Conservation (phyloP, 129 eudicot species). For the Flaveria bidentis region DNA sequence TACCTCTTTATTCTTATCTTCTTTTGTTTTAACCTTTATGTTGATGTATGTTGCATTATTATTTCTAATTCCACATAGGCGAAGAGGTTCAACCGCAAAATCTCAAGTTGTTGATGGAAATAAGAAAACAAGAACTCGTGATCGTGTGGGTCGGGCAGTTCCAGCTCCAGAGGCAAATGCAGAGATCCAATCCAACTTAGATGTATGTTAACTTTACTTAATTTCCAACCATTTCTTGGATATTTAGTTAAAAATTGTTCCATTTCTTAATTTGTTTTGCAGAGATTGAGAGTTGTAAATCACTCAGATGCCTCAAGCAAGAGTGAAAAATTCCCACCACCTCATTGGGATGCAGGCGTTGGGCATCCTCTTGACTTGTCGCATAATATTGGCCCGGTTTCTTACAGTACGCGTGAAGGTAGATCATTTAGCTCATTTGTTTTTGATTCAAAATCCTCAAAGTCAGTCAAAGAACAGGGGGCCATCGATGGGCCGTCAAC, state of each 20-base stretch:
- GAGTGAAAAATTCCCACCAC: slow-evolving; percentile 94
- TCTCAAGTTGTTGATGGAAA: slow-evolving; percentile 58
- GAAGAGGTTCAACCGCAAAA: slow-evolving; percentile 59
- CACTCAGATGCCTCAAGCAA: slow-evolving; percentile 69
- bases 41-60: slow-evolving; percentile 24
- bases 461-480: slow-evolving; percentile 42
- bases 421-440: slow-evolving; percentile 54
- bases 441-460: slow-evolving; percentile 63
- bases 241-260: neutral
- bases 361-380: slow-evolving; percentile 62
- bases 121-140: slow-evolving; percentile 60
- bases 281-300: slow-evolving; percentile 69
- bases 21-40: slow-evolving; percentile 17
- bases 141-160: slow-evolving; percentile 61
- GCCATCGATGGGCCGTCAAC: slow-evolving; percentile 41
- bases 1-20: neutral
- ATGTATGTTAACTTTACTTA: slow-evolving; percentile 47
- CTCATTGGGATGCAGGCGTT: slow-evolving; percentile 82
- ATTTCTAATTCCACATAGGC: slow-evolving; percentile 46
- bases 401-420: slow-evolving; percentile 48
- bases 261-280: slow-evolving; percentile 19
- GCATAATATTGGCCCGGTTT: slow-evolving; percentile 48
- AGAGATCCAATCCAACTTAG: slow-evolving; percentile 78
- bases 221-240: neutral
- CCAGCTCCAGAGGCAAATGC: slow-evolving; percentile 98